Base-by-base conservation (phyloP, 305 asterid species). In the Caryopteris hybrid region DNA sequence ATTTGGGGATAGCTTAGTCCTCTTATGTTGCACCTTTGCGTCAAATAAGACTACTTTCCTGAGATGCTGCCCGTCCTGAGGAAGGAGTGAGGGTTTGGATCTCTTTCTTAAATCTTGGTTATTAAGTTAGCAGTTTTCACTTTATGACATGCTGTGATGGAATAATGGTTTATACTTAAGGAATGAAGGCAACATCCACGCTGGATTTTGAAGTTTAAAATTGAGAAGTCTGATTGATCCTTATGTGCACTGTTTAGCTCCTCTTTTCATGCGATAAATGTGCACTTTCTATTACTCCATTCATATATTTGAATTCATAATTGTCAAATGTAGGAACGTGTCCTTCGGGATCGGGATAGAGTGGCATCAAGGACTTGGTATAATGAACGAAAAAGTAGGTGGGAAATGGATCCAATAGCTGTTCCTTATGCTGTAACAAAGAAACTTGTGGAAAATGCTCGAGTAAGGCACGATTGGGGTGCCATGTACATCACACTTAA, bases 401-500 rank as follows among this genome's bases (percentile, higher is more conserved):
- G 98, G 99, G 99, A 95, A 80, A 74, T 95, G 92, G 96, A 91
- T 60, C 99, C 98, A 9, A 58, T 91, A 69, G 96, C 96, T 70
- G 92, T 89, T 81, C 97, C 99, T 66, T 91, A 95, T 81, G 98
- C 96, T 65, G 80, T 95, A 16, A 84, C 99, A 70, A 82, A 76
- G 78, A 89, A 89, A 80, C 90, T 95, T 72, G 86, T 95, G 74
- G 88, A 79, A 72, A 81, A 82, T 78, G 99, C 98, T 84, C 84
- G 91, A 74, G 85, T 95, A 76, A 92, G 99, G 88, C 98, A 95
- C 69, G 99, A 95, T 76, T 91, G 97, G 97, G 94, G 83, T 65
- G 93, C 83, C 79, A 85, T 91, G 90, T 88, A 85, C 79, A 42
- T 95, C 71, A 81, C 76, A 60, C 85, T 95, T 60, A 95, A 88